Base-by-base conservation (phyloP, 768 basidiomycete species). In the Cystobasidium onofrii region DNA sequence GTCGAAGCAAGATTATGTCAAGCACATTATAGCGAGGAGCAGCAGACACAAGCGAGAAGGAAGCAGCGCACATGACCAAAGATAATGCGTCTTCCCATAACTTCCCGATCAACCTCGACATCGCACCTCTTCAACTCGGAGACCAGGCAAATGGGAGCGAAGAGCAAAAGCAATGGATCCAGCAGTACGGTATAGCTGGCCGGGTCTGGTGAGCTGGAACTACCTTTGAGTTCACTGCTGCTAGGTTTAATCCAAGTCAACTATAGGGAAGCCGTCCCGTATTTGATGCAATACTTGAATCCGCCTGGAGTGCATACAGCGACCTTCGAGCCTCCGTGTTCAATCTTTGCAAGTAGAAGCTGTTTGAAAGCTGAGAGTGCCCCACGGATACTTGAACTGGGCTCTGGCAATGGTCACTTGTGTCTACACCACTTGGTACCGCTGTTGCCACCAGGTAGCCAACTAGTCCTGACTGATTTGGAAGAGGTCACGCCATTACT, bases 121-220 rank as follows among this genome's bases (percentile, higher is more conserved):
- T 64, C 33, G 39, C 25, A 29, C 63, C 63, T 64, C 39, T 64
- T 25, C 33, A 64, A 20, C 23, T 64, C 33, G 25, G 23, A 9
- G 36, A 46, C 27, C 36, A 18, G 2, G 13, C 25, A 3, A 27
- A 6, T 36, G 52, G 7, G 20, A 29, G 39, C 33, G 36, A 27
- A 9, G 23, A 34, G n/a, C 69, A 71, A 25, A 18, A 7, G 6
- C 20, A 33, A 13, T 71, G 69, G 69, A 71, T 71, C 4, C 2
- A 31, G 43, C 27, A 71, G 33, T 71, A 71, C 31, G 69, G 69
- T 60, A 71, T 71, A 57, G 69, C 69, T 20, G 69, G 69, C 1
- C 50, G 69, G 7, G 39, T 60, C 12, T 71, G 69, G 69, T 71
- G 52, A 71, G 69, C 15, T 36, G 41, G 41, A 9, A 13, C 36